Evolutionary conservation across 306 rosid genomes (phyloP).

Genomic region (Calophaca sinica): DNA sequence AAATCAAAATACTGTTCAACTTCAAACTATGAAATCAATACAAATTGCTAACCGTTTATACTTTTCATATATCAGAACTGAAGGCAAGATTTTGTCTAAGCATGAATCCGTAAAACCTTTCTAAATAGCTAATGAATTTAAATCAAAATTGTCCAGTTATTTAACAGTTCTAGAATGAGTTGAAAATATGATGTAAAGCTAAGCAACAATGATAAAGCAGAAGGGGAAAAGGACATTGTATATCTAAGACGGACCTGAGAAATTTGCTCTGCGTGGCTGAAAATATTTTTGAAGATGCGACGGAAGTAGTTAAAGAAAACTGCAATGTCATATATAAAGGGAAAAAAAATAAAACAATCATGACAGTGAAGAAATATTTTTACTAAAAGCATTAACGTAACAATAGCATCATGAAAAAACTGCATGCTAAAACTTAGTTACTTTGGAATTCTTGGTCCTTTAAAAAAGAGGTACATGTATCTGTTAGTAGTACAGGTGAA

Average conservation of each 20-base stretch:
- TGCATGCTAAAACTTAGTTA: not conserved
- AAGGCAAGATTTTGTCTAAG: slow-evolving; percentile 15
- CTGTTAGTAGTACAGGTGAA: not conserved
- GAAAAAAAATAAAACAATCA: slow-evolving; percentile 15
- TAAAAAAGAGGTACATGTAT: not conserved
- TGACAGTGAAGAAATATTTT: slow-evolving; percentile 5
- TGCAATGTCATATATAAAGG: slow-evolving; percentile 50
- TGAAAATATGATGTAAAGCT: slow-evolving; percentile 1
- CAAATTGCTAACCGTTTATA: slow-evolving; percentile 20
- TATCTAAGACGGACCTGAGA: slow-evolving; percentile 72
- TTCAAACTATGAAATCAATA: slow-evolving; percentile 35
- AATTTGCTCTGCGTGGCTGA: slow-evolving; percentile 94
- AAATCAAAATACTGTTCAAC: not conserved
- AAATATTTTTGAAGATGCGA: slow-evolving; percentile 92
- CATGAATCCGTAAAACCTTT: not conserved
- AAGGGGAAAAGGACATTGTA: not conserved
- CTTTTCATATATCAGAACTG: slow-evolving; percentile 5
- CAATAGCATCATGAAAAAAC: slow-evolving; percentile 8
- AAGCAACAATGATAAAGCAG: slow-evolving; percentile 9
- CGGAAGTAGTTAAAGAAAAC: slow-evolving; percentile 88
- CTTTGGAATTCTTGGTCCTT: slow-evolving; percentile 1
- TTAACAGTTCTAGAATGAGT: slow-evolving; percentile 13
- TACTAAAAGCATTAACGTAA: slow-evolving; percentile 4
- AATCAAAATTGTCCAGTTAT: slow-evolving; percentile 17
- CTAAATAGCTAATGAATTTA: not conserved